phyloP scores from a whole-genome alignment of 176 grass and related monocot species.

The Lolium perenne region DNA sequence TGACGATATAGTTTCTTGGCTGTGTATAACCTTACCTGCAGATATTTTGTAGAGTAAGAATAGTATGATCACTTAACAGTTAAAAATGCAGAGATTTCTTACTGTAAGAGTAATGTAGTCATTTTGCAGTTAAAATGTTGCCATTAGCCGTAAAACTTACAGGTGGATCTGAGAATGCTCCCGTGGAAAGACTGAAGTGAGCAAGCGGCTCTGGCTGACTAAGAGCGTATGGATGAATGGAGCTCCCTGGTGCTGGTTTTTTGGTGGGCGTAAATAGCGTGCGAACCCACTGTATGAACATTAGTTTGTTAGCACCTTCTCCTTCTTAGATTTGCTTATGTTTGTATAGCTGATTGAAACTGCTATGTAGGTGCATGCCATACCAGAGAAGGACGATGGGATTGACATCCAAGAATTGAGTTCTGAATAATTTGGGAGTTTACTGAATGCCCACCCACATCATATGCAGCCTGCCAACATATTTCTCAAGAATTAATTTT shows the following conservation, averaged over 20 bases:
- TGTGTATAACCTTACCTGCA: constrained; percentile 87
- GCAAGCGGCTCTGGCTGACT: constrained; percentile 64
- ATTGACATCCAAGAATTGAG: constrained; percentile 95
- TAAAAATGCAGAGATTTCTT: constrained; percentile 42
- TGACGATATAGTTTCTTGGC: constrained; percentile 73
- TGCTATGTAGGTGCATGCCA: constrained; percentile 21
- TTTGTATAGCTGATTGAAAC: constrained; percentile 21
- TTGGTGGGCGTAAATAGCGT: constrained; percentile 59
- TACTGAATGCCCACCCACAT: constrained; percentile 87
- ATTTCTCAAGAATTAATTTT: constrained; percentile 24
- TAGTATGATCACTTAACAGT: neutral
- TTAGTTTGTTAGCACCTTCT: constrained; percentile 34
- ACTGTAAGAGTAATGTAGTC: constrained; percentile 1
- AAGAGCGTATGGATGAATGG: constrained; percentile 71
- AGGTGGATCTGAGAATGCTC: constrained; percentile 89
- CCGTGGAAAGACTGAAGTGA: constrained; percentile 91
- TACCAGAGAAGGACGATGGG: constrained; percentile 85
- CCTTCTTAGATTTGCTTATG: neutral
- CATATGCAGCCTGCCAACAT: constrained; percentile 85
- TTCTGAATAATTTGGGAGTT: constrained; percentile 81
- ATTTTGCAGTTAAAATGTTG: constrained; percentile 30
- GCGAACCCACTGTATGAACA: constrained; percentile 61
- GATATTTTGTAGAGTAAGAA: constrained; percentile 37
- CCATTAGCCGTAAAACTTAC: constrained; percentile 47
- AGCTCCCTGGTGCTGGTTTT: constrained; percentile 54